phyloP scores from a whole-genome alignment of 345 rosid genomes.

The Hibiscus mutabilis region DNA sequence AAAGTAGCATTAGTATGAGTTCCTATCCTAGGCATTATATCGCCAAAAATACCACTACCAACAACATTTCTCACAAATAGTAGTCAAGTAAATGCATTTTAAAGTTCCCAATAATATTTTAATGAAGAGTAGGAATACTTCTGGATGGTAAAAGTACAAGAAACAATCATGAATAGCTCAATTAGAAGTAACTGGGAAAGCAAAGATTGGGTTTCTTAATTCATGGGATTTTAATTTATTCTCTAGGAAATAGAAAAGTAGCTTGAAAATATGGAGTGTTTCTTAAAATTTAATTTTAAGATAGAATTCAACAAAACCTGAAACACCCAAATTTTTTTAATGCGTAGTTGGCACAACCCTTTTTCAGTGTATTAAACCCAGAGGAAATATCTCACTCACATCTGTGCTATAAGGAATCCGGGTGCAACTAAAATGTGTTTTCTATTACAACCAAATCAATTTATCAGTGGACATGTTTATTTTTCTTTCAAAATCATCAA shows the following conservation, averaged over 20 bases:
- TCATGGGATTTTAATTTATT: not conserved
- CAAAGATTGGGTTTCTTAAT: not conserved
- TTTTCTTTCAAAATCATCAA: not conserved
- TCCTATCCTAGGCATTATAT: not conserved
- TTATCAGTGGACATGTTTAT: not conserved
- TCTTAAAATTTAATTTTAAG: not conserved
- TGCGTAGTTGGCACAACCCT: not conserved
- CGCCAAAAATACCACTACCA: not conserved
- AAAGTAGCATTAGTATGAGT: not conserved
- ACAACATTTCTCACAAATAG: not conserved
- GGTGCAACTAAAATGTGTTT: not conserved
- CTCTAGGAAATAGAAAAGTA: not conserved
- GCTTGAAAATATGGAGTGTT: not conserved
- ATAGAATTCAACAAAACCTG: not conserved
- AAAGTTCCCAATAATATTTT: not conserved
- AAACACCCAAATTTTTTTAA: no score
- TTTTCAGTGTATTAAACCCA: not conserved
- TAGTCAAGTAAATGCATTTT: not conserved
- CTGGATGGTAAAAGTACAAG: not conserved
- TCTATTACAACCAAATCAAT: not conserved
- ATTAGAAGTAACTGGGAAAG: not conserved
- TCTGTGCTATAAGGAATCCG: not conserved
- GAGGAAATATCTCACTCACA: not conserved
- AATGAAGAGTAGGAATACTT: not conserved
- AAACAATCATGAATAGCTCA: not conserved